Base-by-base conservation (phyloP, 257 asterid species). In the Fraxinus anomala region DNA sequence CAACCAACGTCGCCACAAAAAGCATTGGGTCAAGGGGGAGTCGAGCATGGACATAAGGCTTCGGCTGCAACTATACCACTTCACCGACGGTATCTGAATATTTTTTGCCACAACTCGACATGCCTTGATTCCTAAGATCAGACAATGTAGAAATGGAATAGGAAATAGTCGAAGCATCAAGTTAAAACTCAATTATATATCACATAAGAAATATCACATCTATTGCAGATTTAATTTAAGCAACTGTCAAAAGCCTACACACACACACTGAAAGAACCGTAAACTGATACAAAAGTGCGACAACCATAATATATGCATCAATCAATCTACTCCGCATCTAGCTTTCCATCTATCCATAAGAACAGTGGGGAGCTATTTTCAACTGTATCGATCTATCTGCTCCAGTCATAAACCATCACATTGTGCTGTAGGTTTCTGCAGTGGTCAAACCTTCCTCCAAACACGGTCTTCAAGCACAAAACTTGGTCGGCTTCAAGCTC, bases 401-500 rank as follows among this genome's bases (percentile, higher is more conserved):
- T 49, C 81, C 83, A 73, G 51, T 70, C 61, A 42, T 56, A 40
- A 42, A 51, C 68, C 79, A 70, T 40, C 47, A 31, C 44, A 49
- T 44, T 63, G 74, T 11, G 12, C 30, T 26, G 6, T 1, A 47
- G 68, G 44, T 65, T 59, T 59, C 12, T 21, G 54, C 74, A 61
- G 65, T n/a, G 36, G 44, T 16, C 70, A 63, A 54, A 67, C 24
- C 49, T 11, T 40, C 49, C 26, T 61, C 33, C 36, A 6, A 74
- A 28, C 39, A 33, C 49, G 16, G 56, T 30, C 67, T 28, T 36
- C 23, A 30, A 40, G 37, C 73, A 73, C 26, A 79, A 28, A 28
- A 3, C 36, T 56, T n/a, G 39, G 37, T 42, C 42, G 23, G 31
- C 72, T 11, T 36, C 39, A 59, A 28, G 4, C 44, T 67, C 68